These are phyloP conservation scores for Wickerhamiella lipophila DNA, from an alignment of 805 yeast species.

Conservation along the genomic window DNA sequence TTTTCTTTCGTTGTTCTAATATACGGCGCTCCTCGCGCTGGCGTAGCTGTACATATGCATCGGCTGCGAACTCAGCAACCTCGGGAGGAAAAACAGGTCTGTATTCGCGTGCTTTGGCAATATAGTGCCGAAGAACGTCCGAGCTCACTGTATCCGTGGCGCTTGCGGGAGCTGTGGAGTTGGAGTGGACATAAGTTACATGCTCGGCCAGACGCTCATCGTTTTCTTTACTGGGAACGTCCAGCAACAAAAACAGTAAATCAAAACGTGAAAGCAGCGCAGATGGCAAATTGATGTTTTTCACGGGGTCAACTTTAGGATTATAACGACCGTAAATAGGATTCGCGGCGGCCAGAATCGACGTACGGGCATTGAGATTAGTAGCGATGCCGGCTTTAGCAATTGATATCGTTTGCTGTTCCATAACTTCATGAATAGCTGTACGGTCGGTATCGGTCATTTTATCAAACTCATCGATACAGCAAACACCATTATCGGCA, in stretches of 20 bases:
- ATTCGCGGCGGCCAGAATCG: conserved; percentile 96
- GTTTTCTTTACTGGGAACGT: conserved; percentile 62
- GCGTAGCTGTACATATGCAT: conserved; percentile 78
- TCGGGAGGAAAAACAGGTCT: conserved; percentile 76
- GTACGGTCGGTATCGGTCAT: conserved; percentile 97
- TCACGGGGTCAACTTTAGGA: conserved; percentile 78
- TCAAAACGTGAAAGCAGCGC: conserved; percentile 93
- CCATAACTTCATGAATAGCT: conserved; percentile 98
- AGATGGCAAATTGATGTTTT: conserved; percentile 92
- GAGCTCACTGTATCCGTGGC: conserved; percentile 62
- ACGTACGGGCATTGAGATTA: conserved; percentile 86
- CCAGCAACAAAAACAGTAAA: conserved; percentile 72
- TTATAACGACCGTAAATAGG: conserved; percentile 93
- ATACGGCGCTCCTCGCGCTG: conserved; percentile 77
- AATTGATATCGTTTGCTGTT: conserved; percentile 94
- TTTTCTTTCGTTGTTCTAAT: conserved; percentile 40
- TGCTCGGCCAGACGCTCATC: conserved; percentile 86
- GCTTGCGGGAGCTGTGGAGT: conserved; percentile 64
- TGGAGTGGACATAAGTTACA: conserved; percentile 93
- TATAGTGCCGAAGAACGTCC: conserved; percentile 68
- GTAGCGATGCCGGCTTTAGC: conserved; percentile 97
- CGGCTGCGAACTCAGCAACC: conserved; percentile 78
- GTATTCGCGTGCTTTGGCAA: conserved; percentile 69
- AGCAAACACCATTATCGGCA: conserved; percentile 96
- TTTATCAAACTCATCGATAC: conserved; percentile 97